Evolutionary conservation across 345 rosid genomes (phyloP).

Genomic region (Ailanthus altissimus): DNA sequence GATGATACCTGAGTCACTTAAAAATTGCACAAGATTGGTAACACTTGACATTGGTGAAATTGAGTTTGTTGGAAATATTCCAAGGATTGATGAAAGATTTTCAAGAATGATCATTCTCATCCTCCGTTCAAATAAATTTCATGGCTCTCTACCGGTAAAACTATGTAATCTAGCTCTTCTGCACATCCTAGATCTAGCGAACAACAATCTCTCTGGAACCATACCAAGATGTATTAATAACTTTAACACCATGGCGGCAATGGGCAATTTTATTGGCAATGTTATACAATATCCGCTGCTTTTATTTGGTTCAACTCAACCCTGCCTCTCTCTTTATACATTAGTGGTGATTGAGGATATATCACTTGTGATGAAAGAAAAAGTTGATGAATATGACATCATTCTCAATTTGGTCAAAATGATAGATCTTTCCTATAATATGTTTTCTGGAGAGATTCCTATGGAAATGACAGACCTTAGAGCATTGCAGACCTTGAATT

Average conservation of each 20-base stretch:
- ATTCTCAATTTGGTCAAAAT: constrained; percentile 12
- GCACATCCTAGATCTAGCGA: constrained; percentile 13
- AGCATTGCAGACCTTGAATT: background rate
- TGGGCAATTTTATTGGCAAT: background rate
- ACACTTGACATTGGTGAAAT: background rate
- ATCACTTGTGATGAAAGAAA: background rate
- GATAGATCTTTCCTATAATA: constrained; percentile 3
- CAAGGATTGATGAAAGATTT: constrained; percentile 11
- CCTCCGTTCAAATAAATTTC: constrained; percentile 8
- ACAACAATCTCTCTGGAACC: constrained; percentile 6
- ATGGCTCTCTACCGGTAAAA: background rate
- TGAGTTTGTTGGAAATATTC: constrained; percentile 9
- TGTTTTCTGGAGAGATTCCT: background rate
- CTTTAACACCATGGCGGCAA: background rate
- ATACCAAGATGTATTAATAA: constrained; percentile 17
- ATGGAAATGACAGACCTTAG: background rate
- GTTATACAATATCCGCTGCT: background rate
- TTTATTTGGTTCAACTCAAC: background rate
- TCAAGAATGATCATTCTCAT: background rate
- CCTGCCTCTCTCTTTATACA: background rate
- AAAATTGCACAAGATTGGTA: background rate
- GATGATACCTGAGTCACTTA: background rate
- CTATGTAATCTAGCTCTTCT: background rate
- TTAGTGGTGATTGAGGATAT: background rate
- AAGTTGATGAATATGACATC: background rate